Conservation (phyloP, 495 filamentous ascomycete genomes). For the Penicillium daleae region DNA sequence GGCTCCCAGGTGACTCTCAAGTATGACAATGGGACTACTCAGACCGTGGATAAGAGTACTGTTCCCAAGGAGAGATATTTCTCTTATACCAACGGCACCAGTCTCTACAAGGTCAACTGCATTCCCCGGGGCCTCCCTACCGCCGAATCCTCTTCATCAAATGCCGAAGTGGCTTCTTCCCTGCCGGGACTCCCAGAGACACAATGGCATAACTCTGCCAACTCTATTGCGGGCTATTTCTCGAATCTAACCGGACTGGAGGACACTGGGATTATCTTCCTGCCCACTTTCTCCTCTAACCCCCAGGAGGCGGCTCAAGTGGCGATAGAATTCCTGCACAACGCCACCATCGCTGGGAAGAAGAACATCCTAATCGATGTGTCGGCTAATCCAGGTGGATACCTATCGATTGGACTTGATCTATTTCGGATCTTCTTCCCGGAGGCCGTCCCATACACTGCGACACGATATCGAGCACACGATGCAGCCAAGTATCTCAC, state of each 20-base stretch:
- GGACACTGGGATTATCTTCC: constrained; percentile 42
- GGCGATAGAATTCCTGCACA: constrained; percentile 38
- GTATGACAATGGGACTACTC: constrained; percentile 28
- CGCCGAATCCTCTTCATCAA: constrained; percentile 11
- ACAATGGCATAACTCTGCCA: constrained; percentile 50
- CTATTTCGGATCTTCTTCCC: constrained; percentile 46
- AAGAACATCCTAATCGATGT: constrained; percentile 60
- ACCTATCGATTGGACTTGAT: constrained; percentile 33
- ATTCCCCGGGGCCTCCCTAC: constrained; percentile 24
- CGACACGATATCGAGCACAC: constrained; percentile 47
- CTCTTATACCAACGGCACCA: constrained; percentile 28
- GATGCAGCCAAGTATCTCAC: constrained; percentile 47
- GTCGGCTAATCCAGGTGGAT: constrained; percentile 57
- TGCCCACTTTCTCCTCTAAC: constrained; percentile 41
- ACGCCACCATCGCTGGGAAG: constrained; percentile 42
- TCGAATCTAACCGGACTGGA: constrained; percentile 34
- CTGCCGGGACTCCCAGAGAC: constrained; percentile 54
- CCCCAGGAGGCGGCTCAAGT: constrained; percentile 27
- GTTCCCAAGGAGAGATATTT: constrained; percentile 30
- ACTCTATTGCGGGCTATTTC: constrained; percentile 45
- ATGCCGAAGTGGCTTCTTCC: constrained; percentile 60
- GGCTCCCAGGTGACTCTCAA: constrained; percentile 23
- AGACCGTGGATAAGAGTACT: constrained; percentile 24
- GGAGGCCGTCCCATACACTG: constrained; percentile 36
- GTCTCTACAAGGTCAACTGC: constrained; percentile 27